phyloP scores from a whole-genome alignment of 1,284 basidiomycete genomes.

The Rhizoctonia solani region DNA sequence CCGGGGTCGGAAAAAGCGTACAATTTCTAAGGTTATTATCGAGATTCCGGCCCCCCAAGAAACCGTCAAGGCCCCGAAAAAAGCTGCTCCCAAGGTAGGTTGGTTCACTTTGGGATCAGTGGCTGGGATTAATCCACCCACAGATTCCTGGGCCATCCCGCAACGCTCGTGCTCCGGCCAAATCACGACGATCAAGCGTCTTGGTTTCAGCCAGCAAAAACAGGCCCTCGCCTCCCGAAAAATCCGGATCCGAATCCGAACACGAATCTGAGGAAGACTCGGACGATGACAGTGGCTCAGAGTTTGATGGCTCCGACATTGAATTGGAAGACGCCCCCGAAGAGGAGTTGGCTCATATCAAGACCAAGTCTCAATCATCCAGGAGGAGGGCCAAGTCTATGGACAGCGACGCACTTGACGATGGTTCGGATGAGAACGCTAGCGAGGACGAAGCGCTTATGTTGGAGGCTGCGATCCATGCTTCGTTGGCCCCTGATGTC shows the following conservation, averaged over 20 bases:
- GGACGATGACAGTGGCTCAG: conserved; percentile 39
- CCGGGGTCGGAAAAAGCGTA: conserved; percentile 22
- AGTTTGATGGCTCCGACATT: conserved; percentile 58
- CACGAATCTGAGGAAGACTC: conserved; percentile 39
- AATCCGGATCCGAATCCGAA: conserved; percentile 39
- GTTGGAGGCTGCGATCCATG: conserved; percentile 59
- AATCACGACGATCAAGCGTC: conserved; percentile 14
- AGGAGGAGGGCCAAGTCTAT: conserved; percentile 32
- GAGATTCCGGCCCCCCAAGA: background rate
- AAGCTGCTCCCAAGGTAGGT: background rate
- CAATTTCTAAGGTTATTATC: background rate
- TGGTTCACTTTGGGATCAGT: background rate
- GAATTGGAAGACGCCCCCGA: conserved; percentile 40
- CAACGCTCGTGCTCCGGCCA: conserved; percentile 2
- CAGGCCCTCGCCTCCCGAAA: conserved; percentile 1
- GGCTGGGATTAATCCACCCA: background rate
- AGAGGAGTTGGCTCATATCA: conserved; percentile 41
- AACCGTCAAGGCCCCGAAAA: background rate
- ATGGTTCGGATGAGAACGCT: conserved; percentile 40
- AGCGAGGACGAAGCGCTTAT: conserved; percentile 57
- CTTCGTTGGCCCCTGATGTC: conserved; percentile 54
- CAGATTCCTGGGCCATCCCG: conserved; percentile 15
- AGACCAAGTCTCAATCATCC: background rate
- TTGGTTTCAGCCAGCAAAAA: background rate
- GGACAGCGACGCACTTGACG: conserved; percentile 38